phyloP scores from a whole-genome alignment of 164 flowering plant genomes.

The Chimonanthus salicifolius region DNA sequence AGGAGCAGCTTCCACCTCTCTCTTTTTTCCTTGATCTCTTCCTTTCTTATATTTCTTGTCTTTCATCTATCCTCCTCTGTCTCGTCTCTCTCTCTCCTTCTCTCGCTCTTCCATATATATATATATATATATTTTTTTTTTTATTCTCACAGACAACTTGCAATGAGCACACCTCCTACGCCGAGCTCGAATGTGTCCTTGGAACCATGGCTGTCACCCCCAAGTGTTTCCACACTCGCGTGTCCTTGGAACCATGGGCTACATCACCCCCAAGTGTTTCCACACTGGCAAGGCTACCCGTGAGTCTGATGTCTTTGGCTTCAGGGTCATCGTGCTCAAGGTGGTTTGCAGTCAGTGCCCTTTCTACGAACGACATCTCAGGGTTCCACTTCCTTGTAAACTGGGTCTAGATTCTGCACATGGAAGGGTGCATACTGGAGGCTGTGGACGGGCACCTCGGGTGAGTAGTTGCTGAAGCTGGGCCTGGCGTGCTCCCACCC shows the following conservation, averaged over 20 bases:
- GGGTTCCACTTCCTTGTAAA: slow-evolving; percentile 38
- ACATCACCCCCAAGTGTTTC: slow-evolving; percentile 69
- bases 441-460: slow-evolving; percentile 45
- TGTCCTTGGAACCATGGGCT: slow-evolving; percentile 56
- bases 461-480: slow-evolving; percentile 33
- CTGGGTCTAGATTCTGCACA: slow-evolving; percentile 63
- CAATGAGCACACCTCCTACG: slow-evolving; percentile 21
- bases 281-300: slow-evolving; percentile 63
- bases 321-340: slow-evolving; percentile 65
- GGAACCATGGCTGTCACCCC: slow-evolving; percentile 60
- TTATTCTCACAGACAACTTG: no score
- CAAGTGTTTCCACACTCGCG: slow-evolving; percentile 27
- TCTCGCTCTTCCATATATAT: no score
- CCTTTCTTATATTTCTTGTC: no score
- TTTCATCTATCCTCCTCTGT: no score
- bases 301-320: slow-evolving; percentile 59
- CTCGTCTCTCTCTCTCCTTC: no score
- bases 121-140: no score
- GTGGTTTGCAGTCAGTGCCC: slow-evolving; percentile 58
- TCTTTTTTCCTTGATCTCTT: no score
- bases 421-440: slow-evolving; percentile 48
- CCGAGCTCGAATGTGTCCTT: slow-evolving; percentile 8
- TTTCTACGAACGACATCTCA: slow-evolving; percentile 20
- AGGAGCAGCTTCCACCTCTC: no score
- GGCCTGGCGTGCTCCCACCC: slow-evolving; percentile 79